Evolutionary conservation across 495 filamentous ascomycete species (phyloP).

Genomic region (Hyaloscypha finlandica): DNA sequence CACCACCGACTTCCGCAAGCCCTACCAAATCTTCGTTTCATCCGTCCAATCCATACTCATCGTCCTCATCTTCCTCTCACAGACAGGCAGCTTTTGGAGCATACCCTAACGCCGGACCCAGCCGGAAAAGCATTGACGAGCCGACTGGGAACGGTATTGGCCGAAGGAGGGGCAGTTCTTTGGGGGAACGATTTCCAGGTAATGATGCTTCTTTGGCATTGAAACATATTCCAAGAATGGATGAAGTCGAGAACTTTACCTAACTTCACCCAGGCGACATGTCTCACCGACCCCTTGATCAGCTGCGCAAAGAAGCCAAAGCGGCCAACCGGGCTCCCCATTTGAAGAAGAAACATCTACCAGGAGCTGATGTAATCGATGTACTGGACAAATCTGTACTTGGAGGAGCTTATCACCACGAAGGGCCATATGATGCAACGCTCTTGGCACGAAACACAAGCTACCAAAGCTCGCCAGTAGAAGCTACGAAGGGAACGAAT

Average conservation of each 20-base stretch:
- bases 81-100: conserved; percentile 25
- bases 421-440: conserved; percentile 89
- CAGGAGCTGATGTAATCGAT: conserved; percentile 80
- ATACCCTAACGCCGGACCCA: conserved; percentile 20
- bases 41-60: conserved; percentile 32
- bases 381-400: conserved; percentile 63
- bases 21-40: conserved; percentile 36
- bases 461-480: conserved; percentile 66
- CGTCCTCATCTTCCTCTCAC: conserved; percentile 20
- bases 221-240: too few species aligned
- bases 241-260: background rate
- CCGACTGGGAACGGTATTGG: conserved; percentile 12
- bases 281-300: conserved; percentile 62
- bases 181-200: conserved; percentile 54
- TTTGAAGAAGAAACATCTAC: conserved; percentile 62
- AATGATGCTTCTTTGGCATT: background rate
- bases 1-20: conserved; percentile 39
- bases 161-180: conserved; percentile 47
- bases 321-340: conserved; percentile 63
- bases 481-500: conserved; percentile 74
- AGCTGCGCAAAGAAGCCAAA: conserved; percentile 57
- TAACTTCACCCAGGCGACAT: conserved; percentile 46
- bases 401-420: conserved; percentile 76
- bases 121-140: conserved; percentile 14
- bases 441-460: conserved; percentile 67